Base-by-base conservation (phyloP, 1,284 basidiomycete genomes). In the Crepidotus sp. region DNA sequence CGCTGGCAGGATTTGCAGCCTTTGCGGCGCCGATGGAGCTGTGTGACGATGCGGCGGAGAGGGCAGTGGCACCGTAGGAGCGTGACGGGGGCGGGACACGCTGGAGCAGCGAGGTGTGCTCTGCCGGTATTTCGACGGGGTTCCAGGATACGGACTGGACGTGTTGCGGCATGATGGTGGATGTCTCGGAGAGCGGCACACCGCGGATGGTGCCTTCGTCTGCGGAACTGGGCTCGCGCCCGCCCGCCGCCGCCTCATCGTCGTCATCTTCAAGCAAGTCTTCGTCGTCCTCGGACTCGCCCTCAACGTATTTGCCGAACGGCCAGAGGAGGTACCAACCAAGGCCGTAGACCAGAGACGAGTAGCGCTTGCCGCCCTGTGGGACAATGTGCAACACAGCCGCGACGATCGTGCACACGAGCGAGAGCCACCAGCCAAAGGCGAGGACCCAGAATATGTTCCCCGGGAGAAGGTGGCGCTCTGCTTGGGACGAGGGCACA, bases 251-350 rank as follows among this genome's bases (percentile, higher is more conserved):
- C 56, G 46, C 57, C 56, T 54, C 57, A 52, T 45, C 58, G 48
- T 50, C 63, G 36, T 67, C 64, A 15, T 67, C 73, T 30, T 74
- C 70, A 10, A 65, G 65, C 3, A 63, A 59, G 4, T 63, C 63
- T 19, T 68, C 61, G 6, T 64, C 60, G 22, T 73, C 66, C 18
- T 70, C 69, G 17, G 76, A 60, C 49, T 87, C 85, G 4, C 93
- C 90, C 62, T 98, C 94, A 46, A 99, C 91, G 59, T 98, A 99
- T 63, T 98, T 98, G 27, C 91, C 95, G 61, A 99, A 99, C 1
- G 96, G 96, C 96, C 96, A 98, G 26, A 83, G 77, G 45, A 98
- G 77, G 63, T 99, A 99, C 82, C 92, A 95, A 1, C 89, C 94
- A 9, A 98, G 68, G 17, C 95, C 96, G 57, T 83, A 92, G 2